Evolutionary conservation across 768 basidiomycete genomes (phyloP).

Genomic region (Tricholoma terreum): DNA sequence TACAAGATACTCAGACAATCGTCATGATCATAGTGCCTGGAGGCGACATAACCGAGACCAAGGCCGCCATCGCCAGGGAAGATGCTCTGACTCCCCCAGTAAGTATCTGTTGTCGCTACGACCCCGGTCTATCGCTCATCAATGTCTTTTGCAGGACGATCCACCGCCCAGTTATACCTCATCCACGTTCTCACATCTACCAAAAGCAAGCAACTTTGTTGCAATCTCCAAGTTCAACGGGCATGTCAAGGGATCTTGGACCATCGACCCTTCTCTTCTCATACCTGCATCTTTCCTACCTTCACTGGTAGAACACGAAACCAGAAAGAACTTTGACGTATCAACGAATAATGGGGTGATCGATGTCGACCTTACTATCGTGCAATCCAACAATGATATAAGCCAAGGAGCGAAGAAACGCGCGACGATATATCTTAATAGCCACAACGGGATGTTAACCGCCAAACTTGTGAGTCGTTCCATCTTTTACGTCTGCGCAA

Average conservation of each 20-base stretch:
- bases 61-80: background rate
- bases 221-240: slow-evolving; percentile 26
- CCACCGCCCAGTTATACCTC: slow-evolving; percentile 19
- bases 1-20: background rate
- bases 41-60: background rate
- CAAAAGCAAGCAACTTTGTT: slow-evolving; percentile 34
- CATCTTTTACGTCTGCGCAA: background rate
- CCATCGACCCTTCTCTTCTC: slow-evolving; percentile 39
- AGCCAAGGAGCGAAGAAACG: slow-evolving; percentile 6
- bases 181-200: slow-evolving; percentile 6
- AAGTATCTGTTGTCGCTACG: background rate
- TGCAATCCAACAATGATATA: slow-evolving; percentile 12
- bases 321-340: slow-evolving; percentile 38
- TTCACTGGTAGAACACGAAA: slow-evolving; percentile 32
- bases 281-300: slow-evolving; percentile 40
- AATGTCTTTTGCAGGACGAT: slow-evolving; percentile 12
- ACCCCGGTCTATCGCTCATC: background rate
- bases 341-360: slow-evolving; percentile 32
- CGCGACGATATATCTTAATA: slow-evolving; percentile 16
- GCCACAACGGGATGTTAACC: slow-evolving; percentile 27
- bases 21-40: background rate
- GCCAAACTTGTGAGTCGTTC: slow-evolving; percentile 19
- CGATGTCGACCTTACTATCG: slow-evolving; percentile 38
- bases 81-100: slow-evolving; percentile 1
- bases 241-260: slow-evolving; percentile 35